phyloP scores from a whole-genome alignment of 2,329 filamentous ascomycete species.

The Ophiobolus disseminans region DNA sequence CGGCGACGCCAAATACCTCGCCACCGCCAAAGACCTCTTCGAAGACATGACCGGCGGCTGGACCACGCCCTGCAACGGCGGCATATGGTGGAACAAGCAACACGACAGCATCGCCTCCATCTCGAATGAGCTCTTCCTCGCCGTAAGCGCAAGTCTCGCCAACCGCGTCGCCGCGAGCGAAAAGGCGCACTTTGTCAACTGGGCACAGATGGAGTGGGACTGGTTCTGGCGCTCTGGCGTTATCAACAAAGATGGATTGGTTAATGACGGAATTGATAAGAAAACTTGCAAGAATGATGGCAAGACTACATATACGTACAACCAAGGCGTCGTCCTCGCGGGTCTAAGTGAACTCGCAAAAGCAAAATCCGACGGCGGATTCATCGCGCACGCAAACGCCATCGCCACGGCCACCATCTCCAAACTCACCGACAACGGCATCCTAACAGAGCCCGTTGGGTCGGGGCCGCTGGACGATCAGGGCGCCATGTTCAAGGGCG shows the following conservation, averaged over 20 bases:
- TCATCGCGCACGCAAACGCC: slow-evolving; percentile 31
- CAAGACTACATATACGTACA: slow-evolving; percentile 62
- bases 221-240: slow-evolving; percentile 61
- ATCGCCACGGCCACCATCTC: slow-evolving; percentile 39
- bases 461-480: slow-evolving; percentile 34
- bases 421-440: slow-evolving; percentile 35
- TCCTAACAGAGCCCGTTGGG: slow-evolving; percentile 41
- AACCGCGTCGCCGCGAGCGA: slow-evolving; percentile 53
- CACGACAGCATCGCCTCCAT: slow-evolving; percentile 62
- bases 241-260: slow-evolving; percentile 57
- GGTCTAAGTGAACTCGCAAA: slow-evolving; percentile 61
- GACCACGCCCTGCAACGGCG: slow-evolving; percentile 57
- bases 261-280: slow-evolving; percentile 62
- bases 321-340: slow-evolving; percentile 65
- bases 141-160: slow-evolving; percentile 61
- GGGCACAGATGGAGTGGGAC: slow-evolving; percentile 60
- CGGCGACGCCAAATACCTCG: slow-evolving; percentile 59
- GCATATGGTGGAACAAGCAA: slow-evolving; percentile 65
- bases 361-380: slow-evolving; percentile 49
- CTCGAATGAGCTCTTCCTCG: slow-evolving; percentile 65
- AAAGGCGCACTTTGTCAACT: slow-evolving; percentile 54
- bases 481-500: slow-evolving; percentile 47
- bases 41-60: slow-evolving; percentile 63
- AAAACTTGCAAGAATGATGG: slow-evolving; percentile 61
- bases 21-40: slow-evolving; percentile 62